A percentile compares a stretch with the other conserved stretches of the same genome.
phyloP scores from a whole-genome alignment of 1,284 basidiomycete species.

The Cryptococcus sp. region DNA sequence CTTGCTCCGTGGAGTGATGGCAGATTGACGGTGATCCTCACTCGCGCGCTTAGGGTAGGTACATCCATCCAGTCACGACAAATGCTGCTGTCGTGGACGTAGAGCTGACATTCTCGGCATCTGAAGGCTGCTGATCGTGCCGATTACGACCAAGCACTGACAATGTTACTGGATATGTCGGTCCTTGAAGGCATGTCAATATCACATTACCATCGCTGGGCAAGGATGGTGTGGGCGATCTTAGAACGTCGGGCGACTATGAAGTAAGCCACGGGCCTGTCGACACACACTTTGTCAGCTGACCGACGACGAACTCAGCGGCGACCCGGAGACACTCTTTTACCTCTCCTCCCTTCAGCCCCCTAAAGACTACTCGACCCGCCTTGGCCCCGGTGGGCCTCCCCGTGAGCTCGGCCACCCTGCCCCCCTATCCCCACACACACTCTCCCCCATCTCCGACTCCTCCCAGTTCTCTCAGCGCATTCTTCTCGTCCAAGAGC shows the following conservation, averaged over 20 bases:
- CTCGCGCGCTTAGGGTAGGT: conserved; percentile 33
- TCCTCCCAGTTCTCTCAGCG: conserved; percentile 11
- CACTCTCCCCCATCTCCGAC: background rate
- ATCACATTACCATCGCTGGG: conserved; percentile 37
- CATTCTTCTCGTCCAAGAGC: conserved; percentile 24
- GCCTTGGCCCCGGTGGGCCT: conserved; percentile 17
- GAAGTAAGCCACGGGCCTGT: conserved; percentile 16
- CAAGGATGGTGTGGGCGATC: conserved; percentile 33
- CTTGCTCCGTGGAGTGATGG: conserved; percentile 15
- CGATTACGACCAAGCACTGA: conserved; percentile 32
- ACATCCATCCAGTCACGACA: no score
- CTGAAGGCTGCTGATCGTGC: conserved; percentile 22
- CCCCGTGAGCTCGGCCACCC: conserved; percentile 13
- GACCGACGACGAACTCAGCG: conserved; percentile 11
- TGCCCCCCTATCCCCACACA: background rate
- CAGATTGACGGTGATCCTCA: conserved; percentile 24
- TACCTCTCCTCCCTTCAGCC: conserved; percentile 23
- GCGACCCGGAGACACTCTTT: conserved; percentile 15
- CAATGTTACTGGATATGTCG: conserved; percentile 26
- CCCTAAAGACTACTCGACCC: conserved; percentile 1
- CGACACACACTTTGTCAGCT: background rate
- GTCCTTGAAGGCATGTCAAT: conserved; percentile 24
- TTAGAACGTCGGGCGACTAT: conserved; percentile 26
- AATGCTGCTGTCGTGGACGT: conserved; percentile 6
- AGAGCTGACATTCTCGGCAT: conserved; percentile 8